Percentiles rank a stretch among this genome's conserved stretches.
Conservation (phyloP, 2,329 filamentous ascomycete species). For the Ophiostoma quercus region DNA sequence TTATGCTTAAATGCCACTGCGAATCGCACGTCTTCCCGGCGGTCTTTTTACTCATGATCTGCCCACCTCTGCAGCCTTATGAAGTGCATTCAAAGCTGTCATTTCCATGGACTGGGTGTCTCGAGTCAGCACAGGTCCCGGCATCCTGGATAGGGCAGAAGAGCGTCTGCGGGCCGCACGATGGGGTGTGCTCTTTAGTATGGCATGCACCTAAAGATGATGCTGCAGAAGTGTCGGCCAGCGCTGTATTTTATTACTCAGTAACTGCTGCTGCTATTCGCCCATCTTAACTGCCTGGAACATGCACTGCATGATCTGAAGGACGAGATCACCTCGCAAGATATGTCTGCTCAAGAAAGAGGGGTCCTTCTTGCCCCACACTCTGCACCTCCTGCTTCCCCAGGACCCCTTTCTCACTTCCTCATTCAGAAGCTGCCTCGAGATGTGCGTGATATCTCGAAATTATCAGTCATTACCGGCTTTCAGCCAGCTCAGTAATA, state of each 20-base stretch:
- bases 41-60: neutral
- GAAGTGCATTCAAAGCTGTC: neutral
- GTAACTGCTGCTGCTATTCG: neutral
- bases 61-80: slow-evolving; percentile 9
- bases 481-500: neutral
- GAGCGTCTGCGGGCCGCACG: slow-evolving; percentile 5
- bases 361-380: neutral
- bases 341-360: neutral
- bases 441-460: neutral
- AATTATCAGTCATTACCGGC: neutral
- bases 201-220: neutral
- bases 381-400: neutral
- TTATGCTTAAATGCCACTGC: neutral
- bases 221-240: neutral
- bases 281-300: neutral
- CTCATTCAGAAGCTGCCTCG: neutral
- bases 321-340: neutral
- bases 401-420: neutral
- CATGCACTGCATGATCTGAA: neutral
- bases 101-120: neutral
- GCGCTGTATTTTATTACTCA: neutral
- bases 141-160: neutral
- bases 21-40: neutral
- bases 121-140: neutral
- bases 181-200: neutral